These are phyloP conservation scores for Xylariaceae sp. DNA, from an alignment of 2,329 filamentous ascomycete species.

Conservation along the genomic window DNA sequence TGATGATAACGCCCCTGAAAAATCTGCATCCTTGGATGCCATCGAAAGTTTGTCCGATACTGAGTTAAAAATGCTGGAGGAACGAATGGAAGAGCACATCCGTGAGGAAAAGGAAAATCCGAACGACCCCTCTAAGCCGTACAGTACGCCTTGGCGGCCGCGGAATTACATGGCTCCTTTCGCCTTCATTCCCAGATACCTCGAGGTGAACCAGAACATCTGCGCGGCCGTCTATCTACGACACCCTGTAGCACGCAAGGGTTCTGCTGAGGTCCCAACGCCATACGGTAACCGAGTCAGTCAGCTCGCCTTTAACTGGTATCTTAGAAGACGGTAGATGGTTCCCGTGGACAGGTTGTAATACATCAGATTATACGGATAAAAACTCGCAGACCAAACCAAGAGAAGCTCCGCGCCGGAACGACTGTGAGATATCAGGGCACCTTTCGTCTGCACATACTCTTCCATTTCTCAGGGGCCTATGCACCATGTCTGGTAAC, in stretches of 20 bases:
- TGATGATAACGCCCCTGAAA: constrained; percentile 21
- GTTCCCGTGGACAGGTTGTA: not conserved
- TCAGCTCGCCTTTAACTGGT: constrained; percentile 90
- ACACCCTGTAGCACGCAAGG: constrained; percentile 83
- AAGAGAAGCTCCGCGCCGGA: not conserved
- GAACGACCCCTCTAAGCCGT: constrained; percentile 70
- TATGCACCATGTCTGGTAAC: constrained; percentile 3
- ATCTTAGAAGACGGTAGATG: constrained; percentile 68
- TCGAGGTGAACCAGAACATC: constrained; percentile 97
- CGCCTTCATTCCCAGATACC: constrained; percentile 88
- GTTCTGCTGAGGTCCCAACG: constrained; percentile 74
- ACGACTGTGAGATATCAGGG: not conserved
- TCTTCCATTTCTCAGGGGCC: not conserved
- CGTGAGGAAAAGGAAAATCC: constrained; percentile 67
- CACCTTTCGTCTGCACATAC: not conserved
- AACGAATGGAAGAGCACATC: constrained; percentile 56
- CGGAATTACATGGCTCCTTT: constrained; percentile 85
- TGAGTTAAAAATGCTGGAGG: constrained; percentile 49
- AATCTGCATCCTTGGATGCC: constrained; percentile 18
- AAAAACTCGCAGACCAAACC: not conserved
- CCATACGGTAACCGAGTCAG: constrained; percentile 67
- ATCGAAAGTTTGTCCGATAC: constrained; percentile 42
- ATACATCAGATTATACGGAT: not conserved
- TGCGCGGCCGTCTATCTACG: constrained; percentile 92
- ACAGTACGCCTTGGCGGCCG: constrained; percentile 85